A percentile compares a stretch with the other conserved stretches of the same genome.
These are phyloP conservation scores for Pseudozyma hubeiensis DNA, from an alignment of 1,284 basidiomycete species.

Conservation along the genomic window DNA sequence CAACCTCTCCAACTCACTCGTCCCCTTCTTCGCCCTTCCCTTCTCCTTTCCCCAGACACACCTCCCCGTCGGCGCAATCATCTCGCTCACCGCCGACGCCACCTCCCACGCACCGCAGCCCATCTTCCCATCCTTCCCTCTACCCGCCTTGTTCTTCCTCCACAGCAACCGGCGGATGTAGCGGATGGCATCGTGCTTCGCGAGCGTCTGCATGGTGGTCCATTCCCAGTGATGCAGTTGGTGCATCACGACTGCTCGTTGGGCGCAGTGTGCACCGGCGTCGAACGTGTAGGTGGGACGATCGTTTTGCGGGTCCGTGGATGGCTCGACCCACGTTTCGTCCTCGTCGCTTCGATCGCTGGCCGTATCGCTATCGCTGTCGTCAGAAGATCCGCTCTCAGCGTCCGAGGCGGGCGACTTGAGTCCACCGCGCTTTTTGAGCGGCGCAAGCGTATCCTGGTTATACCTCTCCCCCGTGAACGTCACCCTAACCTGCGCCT, in stretches of 20 bases:
- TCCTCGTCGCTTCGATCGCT: constrained; percentile 20
- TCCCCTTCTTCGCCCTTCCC: not conserved
- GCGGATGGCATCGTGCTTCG: constrained; percentile 29
- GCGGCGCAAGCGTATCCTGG: constrained; percentile 27
- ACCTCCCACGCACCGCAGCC: constrained; percentile 36
- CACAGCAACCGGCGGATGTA: constrained; percentile 29
- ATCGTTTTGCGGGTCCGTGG: not conserved
- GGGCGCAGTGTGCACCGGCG: constrained; percentile 39
- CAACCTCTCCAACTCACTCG: constrained; percentile 26
- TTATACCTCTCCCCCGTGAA: constrained; percentile 42
- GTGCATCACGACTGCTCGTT: constrained; percentile 36
- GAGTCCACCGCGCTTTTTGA: not conserved
- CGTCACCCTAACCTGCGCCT: constrained; percentile 20
- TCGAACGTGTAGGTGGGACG: constrained; percentile 24
- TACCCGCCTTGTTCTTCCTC: constrained; percentile 11
- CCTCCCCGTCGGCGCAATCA: constrained; percentile 19
- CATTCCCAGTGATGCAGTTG: constrained; percentile 53
- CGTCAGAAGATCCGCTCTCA: not conserved
- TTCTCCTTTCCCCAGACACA: constrained; percentile 7
- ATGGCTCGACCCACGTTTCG: constrained; percentile 35
- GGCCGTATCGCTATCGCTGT: constrained; percentile 9
- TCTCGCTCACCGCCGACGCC: constrained; percentile 25
- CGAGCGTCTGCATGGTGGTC: constrained; percentile 39
- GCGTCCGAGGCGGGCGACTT: too few relatives aligned
- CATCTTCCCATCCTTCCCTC: constrained; percentile 26